A percentile compares a stretch with the other conserved stretches of the same genome.
Conservation (phyloP, 1,139 yeast species). For the Casaregolazyma lundiana region DNA sequence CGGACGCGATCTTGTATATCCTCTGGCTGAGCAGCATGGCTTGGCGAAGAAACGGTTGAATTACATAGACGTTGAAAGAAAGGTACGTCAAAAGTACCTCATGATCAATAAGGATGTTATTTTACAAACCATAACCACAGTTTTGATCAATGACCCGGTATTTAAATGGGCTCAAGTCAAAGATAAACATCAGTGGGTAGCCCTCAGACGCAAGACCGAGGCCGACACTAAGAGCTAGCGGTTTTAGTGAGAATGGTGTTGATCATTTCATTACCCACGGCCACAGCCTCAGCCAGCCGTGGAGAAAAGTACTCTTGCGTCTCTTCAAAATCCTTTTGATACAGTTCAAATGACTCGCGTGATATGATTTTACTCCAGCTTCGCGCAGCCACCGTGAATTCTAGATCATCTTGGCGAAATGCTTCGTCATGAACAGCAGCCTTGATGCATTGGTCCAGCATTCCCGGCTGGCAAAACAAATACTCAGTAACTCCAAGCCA, state of each 20-base stretch:
- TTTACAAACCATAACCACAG: not conserved
- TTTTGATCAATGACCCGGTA: not conserved
- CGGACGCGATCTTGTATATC: not conserved
- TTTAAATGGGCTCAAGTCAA: slow-evolving; percentile 1
- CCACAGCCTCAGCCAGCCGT: slow-evolving; percentile 84
- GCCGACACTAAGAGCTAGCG: not conserved
- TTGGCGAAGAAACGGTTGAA: not conserved
- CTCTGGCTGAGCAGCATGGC: not conserved
- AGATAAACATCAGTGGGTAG: not conserved
- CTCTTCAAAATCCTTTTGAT: slow-evolving; percentile 65
- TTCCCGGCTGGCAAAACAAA: slow-evolving; percentile 75
- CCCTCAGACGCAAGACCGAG: not conserved
- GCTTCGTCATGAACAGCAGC: slow-evolving; percentile 64
- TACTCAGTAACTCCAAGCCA: slow-evolving; percentile 93
- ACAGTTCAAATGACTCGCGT: slow-evolving; percentile 69
- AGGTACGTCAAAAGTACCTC: slow-evolving; percentile 1
- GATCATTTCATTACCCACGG: slow-evolving; percentile 94
- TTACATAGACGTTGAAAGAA: not conserved
- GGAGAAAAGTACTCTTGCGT: slow-evolving; percentile 80
- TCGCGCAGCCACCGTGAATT: slow-evolving; percentile 41
- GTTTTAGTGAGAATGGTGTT: slow-evolving; percentile 55
- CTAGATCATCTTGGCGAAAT: slow-evolving; percentile 81
- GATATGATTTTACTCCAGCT: slow-evolving; percentile 79
- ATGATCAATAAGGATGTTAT: slow-evolving; percentile 1
- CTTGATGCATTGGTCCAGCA: slow-evolving; percentile 71